phyloP scores from a whole-genome alignment of 2,329 filamentous ascomycete genomes.

The Calonectria honghensis region DNA sequence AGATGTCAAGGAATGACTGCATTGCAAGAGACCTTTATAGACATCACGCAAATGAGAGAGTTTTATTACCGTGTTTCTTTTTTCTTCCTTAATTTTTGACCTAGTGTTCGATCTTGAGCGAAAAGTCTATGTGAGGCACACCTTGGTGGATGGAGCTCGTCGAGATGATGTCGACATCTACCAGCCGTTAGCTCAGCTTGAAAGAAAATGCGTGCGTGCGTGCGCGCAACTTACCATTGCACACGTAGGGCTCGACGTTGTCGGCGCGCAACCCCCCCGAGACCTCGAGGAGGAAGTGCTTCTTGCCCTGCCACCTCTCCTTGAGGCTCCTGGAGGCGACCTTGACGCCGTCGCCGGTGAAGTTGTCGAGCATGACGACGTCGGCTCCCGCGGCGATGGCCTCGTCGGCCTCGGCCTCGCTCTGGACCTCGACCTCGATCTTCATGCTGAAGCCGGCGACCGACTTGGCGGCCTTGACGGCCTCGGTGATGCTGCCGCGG shows the following conservation, averaged over 20 bases:
- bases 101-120: constrained; percentile 84
- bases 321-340: constrained; percentile 85
- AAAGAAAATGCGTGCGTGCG: not conserved
- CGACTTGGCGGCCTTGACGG: constrained; percentile 87
- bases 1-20: not conserved
- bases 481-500: constrained; percentile 88
- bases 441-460: constrained; percentile 94
- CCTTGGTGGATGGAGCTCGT: constrained; percentile 98
- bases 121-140: constrained; percentile 95
- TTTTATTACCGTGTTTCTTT: constrained; percentile 11
- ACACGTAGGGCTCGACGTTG: constrained; percentile 89
- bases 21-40: not conserved
- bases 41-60: constrained; percentile 5
- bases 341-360: constrained; percentile 85
- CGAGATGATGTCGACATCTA: constrained; percentile 95
- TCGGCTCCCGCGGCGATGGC: constrained; percentile 94
- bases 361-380: constrained; percentile 98
- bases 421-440: constrained; percentile 96
- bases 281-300: constrained; percentile 89
- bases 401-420: constrained; percentile 90
- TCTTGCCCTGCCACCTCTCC: constrained; percentile 84
- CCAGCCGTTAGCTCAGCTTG: constrained; percentile 28
- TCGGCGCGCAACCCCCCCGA: constrained; percentile 91
- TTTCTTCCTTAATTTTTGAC: constrained; percentile 40
- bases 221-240: constrained; percentile 73